Evolutionary conservation across 768 basidiomycete species (phyloP).

Genomic region (Hypsizygus marmoreus): DNA sequence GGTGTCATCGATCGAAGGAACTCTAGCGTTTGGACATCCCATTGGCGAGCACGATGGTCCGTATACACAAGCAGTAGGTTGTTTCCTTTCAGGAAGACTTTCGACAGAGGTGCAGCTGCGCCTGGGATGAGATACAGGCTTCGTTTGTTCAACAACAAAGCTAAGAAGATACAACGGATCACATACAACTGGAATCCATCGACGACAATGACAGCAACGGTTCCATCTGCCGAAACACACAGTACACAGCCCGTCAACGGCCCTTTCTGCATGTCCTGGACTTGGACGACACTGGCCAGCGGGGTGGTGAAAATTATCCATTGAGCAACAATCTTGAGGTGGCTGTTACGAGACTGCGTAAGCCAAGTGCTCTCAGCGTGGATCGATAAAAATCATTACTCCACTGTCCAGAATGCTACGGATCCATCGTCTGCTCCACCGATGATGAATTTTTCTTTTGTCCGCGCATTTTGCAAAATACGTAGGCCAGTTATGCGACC

Average conservation of each 20-base stretch:
- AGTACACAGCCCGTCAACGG: constrained; percentile 68
- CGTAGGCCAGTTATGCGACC: constrained; percentile 55
- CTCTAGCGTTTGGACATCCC: constrained; percentile 83
- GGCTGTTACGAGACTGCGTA: constrained; percentile 36
- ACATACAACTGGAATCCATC: constrained; percentile 80
- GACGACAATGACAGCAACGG: constrained; percentile 76
- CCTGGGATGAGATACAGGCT: constrained; percentile 87
- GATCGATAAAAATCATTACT: constrained; percentile 42
- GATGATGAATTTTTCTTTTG: constrained; percentile 62
- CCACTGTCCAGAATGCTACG: constrained; percentile 69
- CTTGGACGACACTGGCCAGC: constrained; percentile 57
- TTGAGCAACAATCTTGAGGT: constrained; percentile 63
- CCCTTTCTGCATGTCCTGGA: constrained; percentile 53
- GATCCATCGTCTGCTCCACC: constrained; percentile 82
- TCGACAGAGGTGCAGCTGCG: constrained; percentile 62
- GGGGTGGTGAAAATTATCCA: constrained; percentile 77
- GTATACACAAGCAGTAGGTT: constrained; percentile 77
- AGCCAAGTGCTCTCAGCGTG: not conserved
- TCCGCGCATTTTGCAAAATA: constrained; percentile 55
- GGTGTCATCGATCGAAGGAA: constrained; percentile 81
- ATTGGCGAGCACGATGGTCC: constrained; percentile 77
- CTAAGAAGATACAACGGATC: not conserved
- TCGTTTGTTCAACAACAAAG: constrained; percentile 1
- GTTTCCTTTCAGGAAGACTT: constrained; percentile 65
- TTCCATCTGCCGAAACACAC: constrained; percentile 77